These are phyloP conservation scores for Xerocomus brunneocitrinus DNA, from an alignment of 768 basidiomycete genomes.

Conservation along the genomic window DNA sequence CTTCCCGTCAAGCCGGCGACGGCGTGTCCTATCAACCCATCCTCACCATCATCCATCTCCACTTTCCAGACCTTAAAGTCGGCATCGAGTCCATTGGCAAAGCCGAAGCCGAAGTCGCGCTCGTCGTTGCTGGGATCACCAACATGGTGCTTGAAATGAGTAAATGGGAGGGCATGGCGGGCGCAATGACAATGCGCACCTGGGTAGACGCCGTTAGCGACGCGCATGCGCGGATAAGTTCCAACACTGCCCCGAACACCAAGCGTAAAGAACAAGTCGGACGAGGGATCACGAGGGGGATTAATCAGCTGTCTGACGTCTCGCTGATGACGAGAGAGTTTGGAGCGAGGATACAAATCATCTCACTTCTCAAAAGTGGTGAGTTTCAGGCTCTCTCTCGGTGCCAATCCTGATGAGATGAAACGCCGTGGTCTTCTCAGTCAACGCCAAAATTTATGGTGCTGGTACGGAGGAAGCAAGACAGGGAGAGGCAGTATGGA, in stretches of 20 bases:
- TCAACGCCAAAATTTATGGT: slow-evolving; percentile 34
- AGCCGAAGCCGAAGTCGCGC: slow-evolving; percentile 40
- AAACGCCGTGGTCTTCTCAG: neutral
- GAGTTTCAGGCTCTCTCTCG: slow-evolving; percentile 16
- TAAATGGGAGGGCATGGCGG: slow-evolving; percentile 24
- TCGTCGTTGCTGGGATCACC: slow-evolving; percentile 44
- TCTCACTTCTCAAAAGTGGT: slow-evolving; percentile 50
- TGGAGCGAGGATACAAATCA: slow-evolving; percentile 50
- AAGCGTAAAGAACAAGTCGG: slow-evolving; percentile 40
- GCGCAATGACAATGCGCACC: slow-evolving; percentile 47
- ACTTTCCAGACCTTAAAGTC: slow-evolving; percentile 2
- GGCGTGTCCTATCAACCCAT: slow-evolving; percentile 42
- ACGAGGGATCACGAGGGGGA: slow-evolving; percentile 47
- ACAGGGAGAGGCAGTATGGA: slow-evolving; percentile 33
- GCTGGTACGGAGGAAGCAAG: slow-evolving; percentile 34
- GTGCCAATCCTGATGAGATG: neutral
- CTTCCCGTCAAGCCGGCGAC: slow-evolving; percentile 37
- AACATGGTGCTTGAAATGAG: slow-evolving; percentile 53
- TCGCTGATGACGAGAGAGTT: slow-evolving; percentile 51
- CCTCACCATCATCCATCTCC: slow-evolving; percentile 32
- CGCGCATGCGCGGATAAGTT: slow-evolving; percentile 31
- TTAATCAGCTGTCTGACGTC: slow-evolving; percentile 47
- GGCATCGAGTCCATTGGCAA: slow-evolving; percentile 46
- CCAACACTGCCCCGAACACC: slow-evolving; percentile 7
- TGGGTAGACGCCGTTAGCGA: slow-evolving; percentile 48